A percentile compares a stretch with the other conserved stretches of the same genome.
Conservation (phyloP, 805 yeast species). For the Vanderwaltozyma verrucispora region DNA sequence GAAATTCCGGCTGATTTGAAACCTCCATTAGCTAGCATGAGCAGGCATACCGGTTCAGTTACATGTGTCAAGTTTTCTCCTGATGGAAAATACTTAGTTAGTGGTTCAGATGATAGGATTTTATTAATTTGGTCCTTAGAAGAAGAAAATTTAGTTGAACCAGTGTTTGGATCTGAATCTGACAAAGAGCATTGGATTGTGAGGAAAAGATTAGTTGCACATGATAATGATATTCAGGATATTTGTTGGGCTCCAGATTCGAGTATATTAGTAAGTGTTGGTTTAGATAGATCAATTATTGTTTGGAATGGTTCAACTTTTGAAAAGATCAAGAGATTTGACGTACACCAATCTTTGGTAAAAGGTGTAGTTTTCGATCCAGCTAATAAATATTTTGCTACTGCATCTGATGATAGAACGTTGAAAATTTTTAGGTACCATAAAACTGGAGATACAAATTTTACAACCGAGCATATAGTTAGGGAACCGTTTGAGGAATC, state of each 20-base stretch:
- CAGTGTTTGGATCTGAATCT: constrained; percentile 60
- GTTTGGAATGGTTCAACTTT: constrained; percentile 89
- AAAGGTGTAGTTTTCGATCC: constrained; percentile 98
- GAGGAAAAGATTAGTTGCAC: constrained; percentile 84
- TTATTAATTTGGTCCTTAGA: constrained; percentile 90
- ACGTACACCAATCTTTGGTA: constrained; percentile 89
- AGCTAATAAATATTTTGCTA: constrained; percentile 94
- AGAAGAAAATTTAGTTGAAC: constrained; percentile 36
- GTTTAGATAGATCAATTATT: constrained; percentile 83
- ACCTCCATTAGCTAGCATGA: constrained; percentile 78
- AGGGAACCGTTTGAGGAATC: constrained; percentile 79
- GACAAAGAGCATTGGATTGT: constrained; percentile 94
- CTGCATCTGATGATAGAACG: constrained; percentile 93
- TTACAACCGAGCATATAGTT: constrained; percentile 76
- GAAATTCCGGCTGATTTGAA: constrained; percentile 13
- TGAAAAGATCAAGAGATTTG: constrained; percentile 79
- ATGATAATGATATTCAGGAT: constrained; percentile 95
- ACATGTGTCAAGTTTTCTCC: constrained; percentile 91
- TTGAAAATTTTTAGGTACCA: constrained; percentile 82
- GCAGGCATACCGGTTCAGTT: constrained; percentile 94
- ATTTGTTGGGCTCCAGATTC: constrained; percentile 98
- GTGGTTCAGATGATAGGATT: constrained; percentile 93
- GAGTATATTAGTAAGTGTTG: constrained; percentile 82
- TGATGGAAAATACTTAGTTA: constrained; percentile 79
- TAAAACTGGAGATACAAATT: constrained; percentile 60